phyloP scores from a whole-genome alignment of 2,329 filamentous ascomycete genomes.

The Escovopsis sp. region DNA sequence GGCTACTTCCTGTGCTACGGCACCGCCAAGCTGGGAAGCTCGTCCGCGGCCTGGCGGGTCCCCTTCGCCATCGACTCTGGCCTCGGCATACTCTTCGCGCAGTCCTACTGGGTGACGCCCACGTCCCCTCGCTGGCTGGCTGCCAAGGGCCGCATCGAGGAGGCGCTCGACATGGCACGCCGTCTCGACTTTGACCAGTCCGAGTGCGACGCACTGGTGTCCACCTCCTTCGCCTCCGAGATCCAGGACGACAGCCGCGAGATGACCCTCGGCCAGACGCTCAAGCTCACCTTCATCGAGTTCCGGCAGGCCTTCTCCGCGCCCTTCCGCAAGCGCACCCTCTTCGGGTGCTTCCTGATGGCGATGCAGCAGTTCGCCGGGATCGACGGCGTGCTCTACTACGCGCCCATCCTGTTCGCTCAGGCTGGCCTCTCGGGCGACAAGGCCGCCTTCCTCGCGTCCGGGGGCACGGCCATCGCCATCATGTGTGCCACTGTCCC shows the following conservation, averaged over 20 bases:
- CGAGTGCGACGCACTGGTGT: slow-evolving; percentile 24
- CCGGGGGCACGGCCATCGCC: slow-evolving; percentile 40
- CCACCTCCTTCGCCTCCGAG: slow-evolving; percentile 11
- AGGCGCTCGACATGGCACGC: slow-evolving; percentile 25
- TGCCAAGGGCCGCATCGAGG: slow-evolving; percentile 22
- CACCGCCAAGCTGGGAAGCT: slow-evolving; percentile 24
- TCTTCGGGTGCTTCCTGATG: slow-evolving; percentile 41
- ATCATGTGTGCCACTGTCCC: slow-evolving; percentile 40
- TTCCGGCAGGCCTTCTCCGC: slow-evolving; percentile 19
- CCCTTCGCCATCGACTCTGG: slow-evolving; percentile 29
- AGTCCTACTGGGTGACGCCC: slow-evolving; percentile 24
- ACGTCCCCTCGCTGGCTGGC: slow-evolving; percentile 43
- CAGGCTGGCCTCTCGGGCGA: slow-evolving; percentile 41
- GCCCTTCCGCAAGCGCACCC: slow-evolving; percentile 27
- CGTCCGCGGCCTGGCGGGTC: slow-evolving; percentile 39
- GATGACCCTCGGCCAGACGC: slow-evolving; percentile 12
- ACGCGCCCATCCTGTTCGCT: slow-evolving; percentile 43
- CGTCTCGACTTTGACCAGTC: slow-evolving; percentile 28
- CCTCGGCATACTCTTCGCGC: slow-evolving; percentile 13
- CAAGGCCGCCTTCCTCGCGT: slow-evolving; percentile 39
- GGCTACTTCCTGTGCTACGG: slow-evolving; percentile 50
- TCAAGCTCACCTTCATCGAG: slow-evolving; percentile 14
- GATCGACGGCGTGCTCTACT: slow-evolving; percentile 47
- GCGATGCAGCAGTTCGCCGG: slow-evolving; percentile 43
- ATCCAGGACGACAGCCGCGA: slow-evolving; percentile 12